A percentile compares a stretch with the other conserved stretches of the same genome.
Evolutionary conservation across 345 rosid species (phyloP).

Genomic region (Populus pruinosa): DNA sequence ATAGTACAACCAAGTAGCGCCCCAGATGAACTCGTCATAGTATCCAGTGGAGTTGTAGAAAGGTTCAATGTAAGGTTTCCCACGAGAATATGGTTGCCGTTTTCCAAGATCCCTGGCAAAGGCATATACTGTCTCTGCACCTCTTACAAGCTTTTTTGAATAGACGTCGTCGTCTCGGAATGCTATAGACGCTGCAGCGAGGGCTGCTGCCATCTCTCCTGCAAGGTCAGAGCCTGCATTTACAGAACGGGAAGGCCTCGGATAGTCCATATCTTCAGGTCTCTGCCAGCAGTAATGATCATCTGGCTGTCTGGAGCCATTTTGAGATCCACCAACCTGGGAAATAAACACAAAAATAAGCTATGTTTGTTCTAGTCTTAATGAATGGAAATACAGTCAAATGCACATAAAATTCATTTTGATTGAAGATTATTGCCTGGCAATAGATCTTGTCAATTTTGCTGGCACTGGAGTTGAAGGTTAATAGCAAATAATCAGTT

Average conservation of each 20-base stretch:
- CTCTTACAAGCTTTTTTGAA: conserved; percentile 50
- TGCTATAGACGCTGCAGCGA: conserved; percentile 76
- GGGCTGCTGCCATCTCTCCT: conserved; percentile 72
- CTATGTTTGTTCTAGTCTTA: no score
- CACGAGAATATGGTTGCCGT: conserved; percentile 42
- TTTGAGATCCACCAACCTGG: conserved; percentile 66
- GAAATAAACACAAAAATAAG: not conserved
- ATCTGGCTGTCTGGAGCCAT: conserved; percentile 55
- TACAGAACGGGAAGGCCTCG: conserved; percentile 36
- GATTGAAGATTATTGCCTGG: conserved; percentile 37
- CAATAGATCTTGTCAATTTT: conserved; percentile 52
- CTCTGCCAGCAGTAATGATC: conserved; percentile 76
- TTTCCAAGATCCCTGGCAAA: conserved; percentile 54
- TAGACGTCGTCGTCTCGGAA: conserved; percentile 51
- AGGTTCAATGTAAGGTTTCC: conserved; percentile 39
- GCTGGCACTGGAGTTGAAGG: conserved; percentile 67
- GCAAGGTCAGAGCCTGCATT: conserved; percentile 61
- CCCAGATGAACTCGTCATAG: conserved; percentile 86
- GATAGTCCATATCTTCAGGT: conserved; percentile 85
- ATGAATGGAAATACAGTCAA: not conserved
- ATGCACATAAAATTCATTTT: not conserved
- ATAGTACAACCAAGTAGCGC: conserved; percentile 72
- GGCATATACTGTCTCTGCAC: conserved; percentile 51
- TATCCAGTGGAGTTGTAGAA: conserved; percentile 74
- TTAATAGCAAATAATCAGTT: conserved; percentile 74